phyloP scores from a whole-genome alignment of 176 grass and related monocot genomes.

The Lolium perenne region DNA sequence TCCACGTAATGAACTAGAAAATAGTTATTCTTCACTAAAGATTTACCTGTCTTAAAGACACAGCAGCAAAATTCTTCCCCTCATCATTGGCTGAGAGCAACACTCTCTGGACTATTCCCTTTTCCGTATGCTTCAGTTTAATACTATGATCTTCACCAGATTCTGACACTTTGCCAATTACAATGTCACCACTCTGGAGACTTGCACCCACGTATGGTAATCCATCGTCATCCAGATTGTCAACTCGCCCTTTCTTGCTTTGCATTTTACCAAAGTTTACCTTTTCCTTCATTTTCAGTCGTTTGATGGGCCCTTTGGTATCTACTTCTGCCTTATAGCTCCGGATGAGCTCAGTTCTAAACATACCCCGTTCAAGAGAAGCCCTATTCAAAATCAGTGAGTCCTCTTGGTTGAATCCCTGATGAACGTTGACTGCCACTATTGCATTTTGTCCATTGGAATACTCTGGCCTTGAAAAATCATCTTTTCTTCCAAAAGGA shows the following conservation, averaged over 20 bases:
- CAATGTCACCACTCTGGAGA: constrained; percentile 90
- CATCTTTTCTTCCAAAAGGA: constrained; percentile 62
- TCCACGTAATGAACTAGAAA: constrained; percentile 36
- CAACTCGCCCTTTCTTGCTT: constrained; percentile 91
- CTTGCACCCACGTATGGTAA: constrained; percentile 90
- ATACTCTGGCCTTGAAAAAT: constrained; percentile 71
- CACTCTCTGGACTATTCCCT: constrained; percentile 95
- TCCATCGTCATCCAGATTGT: constrained; percentile 94
- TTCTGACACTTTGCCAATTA: constrained; percentile 90
- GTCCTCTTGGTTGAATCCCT: constrained; percentile 98
- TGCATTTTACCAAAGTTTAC: constrained; percentile 84
- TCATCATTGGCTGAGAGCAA: constrained; percentile 94
- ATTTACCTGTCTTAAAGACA: constrained; percentile 89
- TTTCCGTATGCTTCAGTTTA: constrained; percentile 97
- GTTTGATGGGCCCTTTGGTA: constrained; percentile 66
- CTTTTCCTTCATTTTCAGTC: constrained; percentile 73
- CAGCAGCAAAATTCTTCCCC: constrained; percentile 88
- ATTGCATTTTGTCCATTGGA: constrained; percentile 99
- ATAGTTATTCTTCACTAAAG: constrained; percentile 11
- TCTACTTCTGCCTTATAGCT: constrained; percentile 91
- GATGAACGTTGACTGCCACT: constrained; percentile 95
- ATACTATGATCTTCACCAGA: constrained; percentile 86
- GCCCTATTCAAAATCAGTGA: constrained; percentile 96
- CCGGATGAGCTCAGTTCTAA: constrained; percentile 79
- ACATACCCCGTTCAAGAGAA: constrained; percentile 96